phyloP scores from a whole-genome alignment of 495 filamentous ascomycete species.

The Tuber calosporum region DNA sequence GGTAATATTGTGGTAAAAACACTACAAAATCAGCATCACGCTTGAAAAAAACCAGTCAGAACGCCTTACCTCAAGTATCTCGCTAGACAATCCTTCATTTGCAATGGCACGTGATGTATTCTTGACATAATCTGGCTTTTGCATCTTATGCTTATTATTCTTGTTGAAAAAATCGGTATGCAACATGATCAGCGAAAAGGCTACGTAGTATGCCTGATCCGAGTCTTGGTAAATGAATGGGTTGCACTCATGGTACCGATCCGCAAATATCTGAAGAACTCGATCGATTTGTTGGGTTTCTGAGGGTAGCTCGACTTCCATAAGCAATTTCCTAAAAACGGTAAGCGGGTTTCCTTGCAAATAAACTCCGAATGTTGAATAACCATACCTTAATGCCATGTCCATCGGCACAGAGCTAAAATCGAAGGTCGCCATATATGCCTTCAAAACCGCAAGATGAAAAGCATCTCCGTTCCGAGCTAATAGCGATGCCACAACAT shows the following conservation, averaged over 20 bases:
- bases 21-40: constrained; percentile 42
- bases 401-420: constrained; percentile 97
- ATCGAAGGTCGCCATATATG: constrained; percentile 88
- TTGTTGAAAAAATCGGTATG: constrained; percentile 99
- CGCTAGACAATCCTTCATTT: constrained; percentile 80
- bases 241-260: constrained; percentile 97
- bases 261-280: constrained; percentile 86
- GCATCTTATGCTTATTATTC: constrained; percentile 99
- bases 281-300: constrained; percentile 98
- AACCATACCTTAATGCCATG: constrained; percentile 64
- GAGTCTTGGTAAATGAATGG: constrained; percentile 84
- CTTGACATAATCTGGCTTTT: constrained; percentile 89
- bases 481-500: constrained; percentile 70
- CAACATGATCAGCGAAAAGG: constrained; percentile 90
- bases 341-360: constrained; percentile 6
- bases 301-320: constrained; percentile 92
- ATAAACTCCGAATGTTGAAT: background rate
- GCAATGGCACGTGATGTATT: constrained; percentile 57
- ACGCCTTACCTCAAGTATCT: constrained; percentile 59
- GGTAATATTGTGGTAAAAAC: constrained; percentile 95
- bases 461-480: constrained; percentile 81
- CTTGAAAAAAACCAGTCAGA: constrained; percentile 2
- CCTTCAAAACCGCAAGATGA: constrained; percentile 70
- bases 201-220: constrained; percentile 96
- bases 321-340: constrained; percentile 66